Evolutionary conservation across 2,329 filamentous ascomycete species (phyloP), one percentile per base, ranked within the genome.

Genomic region (Pezicula rhizophila): DNA sequence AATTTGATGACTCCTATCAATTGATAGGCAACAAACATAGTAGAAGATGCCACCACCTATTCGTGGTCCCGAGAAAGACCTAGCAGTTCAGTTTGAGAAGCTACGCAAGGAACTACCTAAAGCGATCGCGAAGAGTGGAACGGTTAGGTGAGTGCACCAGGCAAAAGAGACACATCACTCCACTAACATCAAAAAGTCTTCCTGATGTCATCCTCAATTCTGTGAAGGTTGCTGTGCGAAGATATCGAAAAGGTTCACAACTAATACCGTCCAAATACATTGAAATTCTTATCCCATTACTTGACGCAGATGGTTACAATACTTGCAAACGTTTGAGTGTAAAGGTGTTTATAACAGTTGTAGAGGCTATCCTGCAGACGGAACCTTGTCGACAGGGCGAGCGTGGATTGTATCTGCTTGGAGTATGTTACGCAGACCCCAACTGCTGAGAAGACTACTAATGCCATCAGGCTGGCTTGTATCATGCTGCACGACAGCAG

Each of bases 331-430:
- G 51, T 2, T 17, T 64, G 3, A 50, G 58, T 20, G 44, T 48
- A 2, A 12, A 40, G n/a, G 40, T 52, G 1, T 63, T 62, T 39
- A 46, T 11, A 35, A 35, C 48, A 5, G 40, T 61, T 2, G 15
- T 62, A 3, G 50, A 57, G 31, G 38, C 52, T 1, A 46, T 60
- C 5, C 34, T 64, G 8, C 52, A 55, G 20, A 46, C 53, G 14
- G 54, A 57, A 10, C 20, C 52, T 14, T 57, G 50, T 46, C 45
- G 45, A 14, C 46, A 56, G 31, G 48, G 50, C 10, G 58, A 64
- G 28, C 56, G 61, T 14, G 50, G 52, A 8, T 17, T 65, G 2
- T 57, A 53, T 45, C 42, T 64, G 12, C 51, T 65, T 17, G 56
- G 56, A 3, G 63, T 64, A 47, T 45, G 60, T 54, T 8, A 8